These are phyloP conservation scores for Excoecaria agallocha DNA, from an alignment of 345 rosid genomes.

Conservation along the genomic window DNA sequence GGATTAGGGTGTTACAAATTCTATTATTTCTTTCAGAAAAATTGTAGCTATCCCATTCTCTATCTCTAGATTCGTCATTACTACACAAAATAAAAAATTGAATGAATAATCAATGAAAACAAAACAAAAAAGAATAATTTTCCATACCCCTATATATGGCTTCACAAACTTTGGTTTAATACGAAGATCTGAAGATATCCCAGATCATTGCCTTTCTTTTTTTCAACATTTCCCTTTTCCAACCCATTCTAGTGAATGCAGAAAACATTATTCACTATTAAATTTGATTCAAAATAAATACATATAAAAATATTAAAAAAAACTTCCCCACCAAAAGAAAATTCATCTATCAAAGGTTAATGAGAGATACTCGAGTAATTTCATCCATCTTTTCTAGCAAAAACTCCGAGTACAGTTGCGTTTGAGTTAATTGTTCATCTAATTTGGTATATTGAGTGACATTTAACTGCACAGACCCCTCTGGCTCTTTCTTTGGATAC, in stretches of 20 bases:
- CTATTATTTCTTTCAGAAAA: constrained; percentile 97
- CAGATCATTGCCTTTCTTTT: constrained; percentile 52
- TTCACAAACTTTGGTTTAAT: too few species aligned
- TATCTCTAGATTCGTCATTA: constrained; percentile 77
- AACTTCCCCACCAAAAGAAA: constrained; percentile 17
- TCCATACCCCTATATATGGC: too few species aligned
- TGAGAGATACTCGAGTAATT: constrained; percentile 54
- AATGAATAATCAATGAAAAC: background rate
- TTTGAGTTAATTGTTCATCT: constrained; percentile 84
- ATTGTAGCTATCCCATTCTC: constrained; percentile 92
- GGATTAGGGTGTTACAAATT: constrained; percentile 43
- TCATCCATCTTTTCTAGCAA: constrained; percentile 89
- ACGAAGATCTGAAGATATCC: too few species aligned
- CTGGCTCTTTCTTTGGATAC: constrained; percentile 24
- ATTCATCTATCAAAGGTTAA: constrained; percentile 7
- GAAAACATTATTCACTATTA: constrained; percentile 16
- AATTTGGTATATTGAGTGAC: constrained; percentile 59
- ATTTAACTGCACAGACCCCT: constrained; percentile 41
- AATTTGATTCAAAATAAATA: background rate
- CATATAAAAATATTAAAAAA: too few species aligned
- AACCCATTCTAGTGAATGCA: constrained; percentile 48
- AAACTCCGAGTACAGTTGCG: constrained; percentile 79
- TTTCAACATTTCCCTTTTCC: constrained; percentile 44
- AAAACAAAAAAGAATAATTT: background rate
- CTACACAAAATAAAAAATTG: background rate